Base-by-base conservation (phyloP, 352 stramenopile genomes). In the Globisporangium splendens region DNA sequence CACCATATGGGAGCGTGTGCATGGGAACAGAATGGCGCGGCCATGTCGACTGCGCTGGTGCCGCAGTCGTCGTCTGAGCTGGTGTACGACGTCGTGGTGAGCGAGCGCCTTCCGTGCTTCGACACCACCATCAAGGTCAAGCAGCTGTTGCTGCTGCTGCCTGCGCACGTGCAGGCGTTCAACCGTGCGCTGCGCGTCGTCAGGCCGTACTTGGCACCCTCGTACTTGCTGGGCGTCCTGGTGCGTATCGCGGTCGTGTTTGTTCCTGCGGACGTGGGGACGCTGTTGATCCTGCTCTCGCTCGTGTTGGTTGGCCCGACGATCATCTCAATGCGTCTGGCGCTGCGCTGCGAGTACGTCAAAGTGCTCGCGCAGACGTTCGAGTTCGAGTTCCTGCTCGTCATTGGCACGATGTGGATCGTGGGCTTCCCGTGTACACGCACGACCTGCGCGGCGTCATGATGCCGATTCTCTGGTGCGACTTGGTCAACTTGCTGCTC, bases 401-500 rank as follows among this genome's bases (percentile, higher is more conserved):
- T 52, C 14, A 63, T 15, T 4, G 50, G 35, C 7, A 47, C 38
- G 41, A 59, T 63, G 14, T 67, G 55, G 61, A 33, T 39, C 1
- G 3, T 50, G 2, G 14, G 48, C 14, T 43, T 59, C 15, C 22
- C 14, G 42, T 39, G 8, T 58, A 59, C 33, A 21, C 63, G 15
- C 21, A 54, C 18, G 61, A 63, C 14, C 43, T 38, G 0, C 61
- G 55, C 22, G 49, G 43, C 17, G n/a, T 51, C 18, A 24, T 63
- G 21, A 18, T 54, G 8, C 41, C 35, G 24, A 43, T 41, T 17
- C 38, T 21, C n/a, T 50, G 47, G n/a, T 8, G 54, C 13, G 61
- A 64, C 56, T 67, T 64, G 15, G 38, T 63, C n/a, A 47, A 64
- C 38, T 49, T 60, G 17, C 24, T 56, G 21, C 56, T 67, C 48